These are phyloP conservation scores for Saussurea involucrata DNA, from an alignment of 129 eudicot genomes.

Conservation along the genomic window DNA sequence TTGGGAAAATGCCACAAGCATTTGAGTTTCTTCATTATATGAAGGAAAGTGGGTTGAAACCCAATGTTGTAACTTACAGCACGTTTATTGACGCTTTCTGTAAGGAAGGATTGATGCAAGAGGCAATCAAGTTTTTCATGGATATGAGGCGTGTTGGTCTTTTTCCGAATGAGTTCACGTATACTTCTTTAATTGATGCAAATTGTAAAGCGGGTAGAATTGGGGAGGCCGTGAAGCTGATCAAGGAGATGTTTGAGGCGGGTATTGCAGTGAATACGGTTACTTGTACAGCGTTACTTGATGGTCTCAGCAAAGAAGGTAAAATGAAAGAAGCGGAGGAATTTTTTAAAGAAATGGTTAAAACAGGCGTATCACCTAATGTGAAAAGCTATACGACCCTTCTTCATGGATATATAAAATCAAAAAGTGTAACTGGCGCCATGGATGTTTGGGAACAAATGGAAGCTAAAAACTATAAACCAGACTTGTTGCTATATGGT, in stretches of 20 bases:
- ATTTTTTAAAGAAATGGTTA: conserved; percentile 48
- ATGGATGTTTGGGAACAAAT: conserved; percentile 45
- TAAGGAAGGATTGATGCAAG: conserved; percentile 83
- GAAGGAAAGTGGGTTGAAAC: conserved; percentile 64
- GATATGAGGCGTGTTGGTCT: conserved; percentile 91
- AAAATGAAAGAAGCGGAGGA: conserved; percentile 75
- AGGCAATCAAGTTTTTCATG: conserved; percentile 76
- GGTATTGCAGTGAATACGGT: conserved; percentile 60
- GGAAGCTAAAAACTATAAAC: conserved; percentile 44
- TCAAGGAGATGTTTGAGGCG: conserved; percentile 73
- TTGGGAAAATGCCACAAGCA: conserved; percentile 62
- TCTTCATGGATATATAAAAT: conserved; percentile 68
- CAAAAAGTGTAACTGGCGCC: conserved; percentile 49
- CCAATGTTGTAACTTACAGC: conserved; percentile 86
- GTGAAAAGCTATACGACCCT: conserved; percentile 60
- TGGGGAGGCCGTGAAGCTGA: conserved; percentile 57
- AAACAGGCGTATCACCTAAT: conserved; percentile 58
- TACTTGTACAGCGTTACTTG: conserved; percentile 70
- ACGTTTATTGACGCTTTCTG: conserved; percentile 88
- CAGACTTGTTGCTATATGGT: conserved; percentile 59
- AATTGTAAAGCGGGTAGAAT: conserved; percentile 59
- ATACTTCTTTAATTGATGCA: conserved; percentile 81
- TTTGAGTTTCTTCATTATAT: conserved; percentile 61
- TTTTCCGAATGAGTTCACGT: conserved; percentile 76
- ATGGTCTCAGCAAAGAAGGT: conserved; percentile 69